These are phyloP conservation scores for Candida patagonica DNA, from an alignment of 805 yeast genomes.

Conservation along the genomic window DNA sequence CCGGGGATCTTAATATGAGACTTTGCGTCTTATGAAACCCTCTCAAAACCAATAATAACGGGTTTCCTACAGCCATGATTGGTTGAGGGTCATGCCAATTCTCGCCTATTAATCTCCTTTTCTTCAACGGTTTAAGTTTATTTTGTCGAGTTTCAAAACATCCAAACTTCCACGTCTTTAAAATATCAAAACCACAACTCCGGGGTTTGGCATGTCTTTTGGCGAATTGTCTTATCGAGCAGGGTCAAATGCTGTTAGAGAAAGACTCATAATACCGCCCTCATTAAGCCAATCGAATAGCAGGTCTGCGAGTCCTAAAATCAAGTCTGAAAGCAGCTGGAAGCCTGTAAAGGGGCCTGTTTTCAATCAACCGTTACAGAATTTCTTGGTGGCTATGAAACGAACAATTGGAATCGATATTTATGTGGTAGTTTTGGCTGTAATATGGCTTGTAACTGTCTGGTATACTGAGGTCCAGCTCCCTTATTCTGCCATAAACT, in stretches of 20 bases:
- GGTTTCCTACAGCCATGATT: constrained; percentile 13
- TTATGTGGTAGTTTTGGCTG: constrained; percentile 16
- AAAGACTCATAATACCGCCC: constrained; percentile 1
- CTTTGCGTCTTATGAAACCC: constrained; percentile 15
- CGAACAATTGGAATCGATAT: background rate
- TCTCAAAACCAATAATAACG: constrained; percentile 14
- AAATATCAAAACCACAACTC: background rate
- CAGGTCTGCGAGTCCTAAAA: background rate
- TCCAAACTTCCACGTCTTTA: background rate
- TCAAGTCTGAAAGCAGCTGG: background rate
- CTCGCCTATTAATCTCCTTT: background rate
- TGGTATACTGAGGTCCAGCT: constrained; percentile 47
- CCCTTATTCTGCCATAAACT: constrained; percentile 36
- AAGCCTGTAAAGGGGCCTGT: too few species aligned
- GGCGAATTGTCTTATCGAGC: constrained; percentile 4
- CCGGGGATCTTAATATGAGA: background rate
- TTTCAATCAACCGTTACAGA: too few species aligned
- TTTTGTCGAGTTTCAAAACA: background rate
- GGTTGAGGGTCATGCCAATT: background rate
- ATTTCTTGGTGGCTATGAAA: background rate
- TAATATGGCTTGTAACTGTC: constrained; percentile 37
- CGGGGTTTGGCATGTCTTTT: constrained; percentile 1
- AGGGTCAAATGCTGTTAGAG: background rate
- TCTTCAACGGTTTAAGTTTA: background rate
- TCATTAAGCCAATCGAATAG: background rate